These are phyloP conservation scores for Gracilariopsis chorda DNA, from an alignment of 23 red algal species.

Conservation along the genomic window DNA sequence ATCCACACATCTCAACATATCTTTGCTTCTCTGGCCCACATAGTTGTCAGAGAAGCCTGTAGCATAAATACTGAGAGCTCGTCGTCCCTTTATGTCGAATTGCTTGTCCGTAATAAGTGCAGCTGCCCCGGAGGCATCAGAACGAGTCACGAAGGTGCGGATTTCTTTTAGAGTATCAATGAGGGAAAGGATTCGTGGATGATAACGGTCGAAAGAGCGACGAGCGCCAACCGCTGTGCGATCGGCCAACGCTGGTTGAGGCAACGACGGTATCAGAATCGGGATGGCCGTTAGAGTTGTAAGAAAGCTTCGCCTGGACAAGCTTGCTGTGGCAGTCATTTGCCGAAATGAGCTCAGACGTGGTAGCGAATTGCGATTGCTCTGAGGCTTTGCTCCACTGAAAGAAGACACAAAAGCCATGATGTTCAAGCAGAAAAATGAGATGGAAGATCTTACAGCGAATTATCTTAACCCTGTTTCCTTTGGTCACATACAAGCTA, in stretches of 20 bases:
- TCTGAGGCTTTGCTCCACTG: not conserved
- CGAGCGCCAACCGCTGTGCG: conserved; percentile 36
- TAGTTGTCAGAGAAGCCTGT: conserved; percentile 57
- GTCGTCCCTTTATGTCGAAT: conserved; percentile 53
- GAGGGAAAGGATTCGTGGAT: conserved; percentile 40
- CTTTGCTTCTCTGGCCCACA: conserved; percentile 26
- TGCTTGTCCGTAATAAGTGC: conserved; percentile 25
- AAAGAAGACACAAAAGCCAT: conserved; percentile 21
- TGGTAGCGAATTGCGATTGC: too few relatives aligned
- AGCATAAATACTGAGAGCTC: conserved; percentile 56
- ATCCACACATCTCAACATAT: conserved; percentile 39
- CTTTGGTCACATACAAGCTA: too few relatives aligned
- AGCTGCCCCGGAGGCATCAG: not conserved
- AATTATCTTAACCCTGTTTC: too few relatives aligned
- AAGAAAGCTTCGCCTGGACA: not conserved
- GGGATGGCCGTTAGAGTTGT: conserved; percentile 3
- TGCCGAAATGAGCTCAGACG: not conserved
- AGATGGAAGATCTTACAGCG: not conserved
- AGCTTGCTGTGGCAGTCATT: not conserved
- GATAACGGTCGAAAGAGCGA: conserved; percentile 57
- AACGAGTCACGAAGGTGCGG: not conserved
- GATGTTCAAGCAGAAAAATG: not conserved
- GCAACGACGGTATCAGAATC: not conserved
- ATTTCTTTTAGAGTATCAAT: conserved; percentile 35
- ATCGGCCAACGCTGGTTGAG: conserved; percentile 35